Conservation (phyloP, 768 basidiomycete species). For the Lentinula detonsa region DNA sequence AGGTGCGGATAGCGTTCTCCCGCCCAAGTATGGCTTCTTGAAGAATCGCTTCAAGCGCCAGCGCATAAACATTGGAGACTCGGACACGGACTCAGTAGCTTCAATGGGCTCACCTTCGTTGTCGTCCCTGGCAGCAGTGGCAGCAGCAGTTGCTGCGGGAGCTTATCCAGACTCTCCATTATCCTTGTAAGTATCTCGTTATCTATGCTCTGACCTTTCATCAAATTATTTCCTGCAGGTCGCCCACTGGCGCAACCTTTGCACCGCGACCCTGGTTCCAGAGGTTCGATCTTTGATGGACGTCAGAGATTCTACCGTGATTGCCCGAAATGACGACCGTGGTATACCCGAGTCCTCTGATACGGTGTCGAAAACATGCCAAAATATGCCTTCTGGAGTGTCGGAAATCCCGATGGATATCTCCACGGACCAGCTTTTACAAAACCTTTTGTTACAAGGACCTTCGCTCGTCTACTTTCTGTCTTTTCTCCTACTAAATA, state of each 20-base stretch:
- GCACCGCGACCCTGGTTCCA: slow-evolving; percentile 6
- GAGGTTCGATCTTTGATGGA: slow-evolving; percentile 4
- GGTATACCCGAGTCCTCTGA: background rate
- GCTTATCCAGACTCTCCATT: slow-evolving; percentile 1
- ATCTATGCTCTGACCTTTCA: background rate
- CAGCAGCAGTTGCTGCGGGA: slow-evolving; percentile 2
- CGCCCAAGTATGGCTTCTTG: background rate
- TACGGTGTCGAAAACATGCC: background rate
- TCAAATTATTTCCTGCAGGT: background rate
- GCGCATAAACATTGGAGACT: slow-evolving; percentile 1
- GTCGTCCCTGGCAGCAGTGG: background rate
- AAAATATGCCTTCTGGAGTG: background rate
- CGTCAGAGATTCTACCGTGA: background rate
- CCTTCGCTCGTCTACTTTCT: slow-evolving; percentile 2
- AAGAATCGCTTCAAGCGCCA: slow-evolving; percentile 7
- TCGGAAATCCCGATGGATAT: background rate
- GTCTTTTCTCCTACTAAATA: background rate
- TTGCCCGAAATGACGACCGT: slow-evolving; percentile 2
- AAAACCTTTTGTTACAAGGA: slow-evolving; percentile 1
- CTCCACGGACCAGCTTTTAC: background rate
- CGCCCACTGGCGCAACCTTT: background rate
- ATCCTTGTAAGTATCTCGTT: background rate
- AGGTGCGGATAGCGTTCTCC: background rate
- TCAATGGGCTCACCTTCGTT: slow-evolving; percentile 3
- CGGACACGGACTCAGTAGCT: slow-evolving; percentile 1